Conservation (phyloP, 768 basidiomycete species). For the Antrodiella citrinella region DNA sequence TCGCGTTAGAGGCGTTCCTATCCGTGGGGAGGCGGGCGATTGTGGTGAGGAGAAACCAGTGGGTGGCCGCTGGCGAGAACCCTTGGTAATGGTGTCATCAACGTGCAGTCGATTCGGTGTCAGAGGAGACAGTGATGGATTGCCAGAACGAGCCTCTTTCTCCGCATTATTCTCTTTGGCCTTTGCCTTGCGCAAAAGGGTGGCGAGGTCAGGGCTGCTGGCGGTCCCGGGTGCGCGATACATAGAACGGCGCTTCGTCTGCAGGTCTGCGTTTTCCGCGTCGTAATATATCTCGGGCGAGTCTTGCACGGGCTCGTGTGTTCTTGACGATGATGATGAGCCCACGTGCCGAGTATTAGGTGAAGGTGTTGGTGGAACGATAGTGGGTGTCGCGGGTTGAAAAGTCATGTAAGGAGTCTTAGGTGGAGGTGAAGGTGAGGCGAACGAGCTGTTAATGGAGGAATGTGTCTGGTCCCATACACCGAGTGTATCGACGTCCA, state of each 20-base stretch:
- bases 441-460: conserved; percentile 33
- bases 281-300: conserved; percentile 52
- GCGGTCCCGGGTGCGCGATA: conserved; percentile 86
- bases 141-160: conserved; percentile 16
- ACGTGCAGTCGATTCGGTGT: conserved; percentile 6
- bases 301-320: conserved; percentile 46
- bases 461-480: conserved; percentile 33
- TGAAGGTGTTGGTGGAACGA: conserved; percentile 66
- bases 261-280: conserved; percentile 57
- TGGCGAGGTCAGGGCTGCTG: conserved; percentile 87
- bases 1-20: conserved; percentile 12
- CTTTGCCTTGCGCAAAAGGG: conserved; percentile 77
- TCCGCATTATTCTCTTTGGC: conserved; percentile 37
- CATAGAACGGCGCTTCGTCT: conserved; percentile 74
- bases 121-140: conserved; percentile 36
- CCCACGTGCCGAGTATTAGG: conserved; percentile 25
- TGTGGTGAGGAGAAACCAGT: conserved; percentile 3
- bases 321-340: conserved; percentile 26
- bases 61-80: conserved; percentile 9
- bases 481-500: conserved; percentile 64
- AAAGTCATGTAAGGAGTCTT: conserved; percentile 27
- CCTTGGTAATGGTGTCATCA: conserved; percentile 1
- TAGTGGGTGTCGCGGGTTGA: conserved; percentile 51
- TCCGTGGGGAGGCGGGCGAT: conserved; percentile 10
- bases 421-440: conserved; percentile 32